Conservation (phyloP, 2,329 filamentous ascomycete genomes). For the Apiospora malaysiana region DNA sequence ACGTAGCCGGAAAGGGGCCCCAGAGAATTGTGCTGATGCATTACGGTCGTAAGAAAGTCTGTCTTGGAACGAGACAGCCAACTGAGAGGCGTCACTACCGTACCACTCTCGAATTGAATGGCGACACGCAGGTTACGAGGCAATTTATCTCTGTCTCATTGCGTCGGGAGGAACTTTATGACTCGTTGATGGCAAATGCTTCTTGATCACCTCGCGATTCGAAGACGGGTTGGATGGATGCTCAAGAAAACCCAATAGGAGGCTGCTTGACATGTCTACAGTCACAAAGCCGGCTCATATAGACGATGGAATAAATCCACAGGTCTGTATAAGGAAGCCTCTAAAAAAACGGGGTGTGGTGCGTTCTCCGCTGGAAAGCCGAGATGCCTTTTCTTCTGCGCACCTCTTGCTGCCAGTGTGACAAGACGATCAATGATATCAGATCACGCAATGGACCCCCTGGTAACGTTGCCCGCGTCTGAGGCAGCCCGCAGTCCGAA, state of each 20-base stretch:
- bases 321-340: background rate
- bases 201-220: too few relatives aligned
- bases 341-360: background rate
- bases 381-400: background rate
- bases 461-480: background rate
- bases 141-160: too few relatives aligned
- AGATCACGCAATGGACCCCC: background rate
- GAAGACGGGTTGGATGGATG: too few relatives aligned
- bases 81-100: background rate
- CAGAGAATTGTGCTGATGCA: background rate
- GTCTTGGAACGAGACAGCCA: background rate
- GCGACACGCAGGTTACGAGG: too few relatives aligned
- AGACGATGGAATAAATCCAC: too few relatives aligned
- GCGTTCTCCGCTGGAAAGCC: too few relatives aligned
- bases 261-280: too few relatives aligned
- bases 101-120: background rate
- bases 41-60: background rate
- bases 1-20: background rate
- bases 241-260: too few relatives aligned
- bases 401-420: background rate
- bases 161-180: too few relatives aligned
- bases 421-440: background rate
- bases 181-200: too few relatives aligned
- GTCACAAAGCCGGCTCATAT: too few relatives aligned
- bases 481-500: background rate